Conservation (phyloP, 2,329 filamentous ascomycete species). For the Immersiporthe knoxdaviesiana region DNA sequence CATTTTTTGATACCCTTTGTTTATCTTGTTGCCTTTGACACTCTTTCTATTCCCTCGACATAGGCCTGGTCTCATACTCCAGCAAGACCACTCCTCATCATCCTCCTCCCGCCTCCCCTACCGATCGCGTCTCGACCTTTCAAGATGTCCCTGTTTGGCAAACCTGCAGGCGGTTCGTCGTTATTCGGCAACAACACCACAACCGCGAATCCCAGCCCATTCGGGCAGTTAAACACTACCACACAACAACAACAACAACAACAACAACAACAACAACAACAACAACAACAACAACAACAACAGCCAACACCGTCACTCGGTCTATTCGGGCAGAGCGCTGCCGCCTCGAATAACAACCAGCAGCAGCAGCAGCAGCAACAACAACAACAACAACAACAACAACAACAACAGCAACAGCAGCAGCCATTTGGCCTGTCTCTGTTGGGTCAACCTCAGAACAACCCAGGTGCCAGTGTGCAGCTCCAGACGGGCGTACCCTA, state of each 20-base stretch:
- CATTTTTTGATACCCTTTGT: constrained; percentile 30
- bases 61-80: not conserved
- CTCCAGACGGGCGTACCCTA: constrained; percentile 50
- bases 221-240: constrained; percentile 33
- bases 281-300: constrained; percentile 38
- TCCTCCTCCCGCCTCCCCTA: not conserved
- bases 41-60: no score
- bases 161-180: constrained; percentile 33
- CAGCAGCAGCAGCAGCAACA: constrained; percentile 41
- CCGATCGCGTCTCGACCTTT: not conserved
- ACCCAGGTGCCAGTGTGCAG: constrained; percentile 49
- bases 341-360: constrained; percentile 42
- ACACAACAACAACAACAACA: constrained; percentile 37
- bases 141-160: constrained; percentile 27
- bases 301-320: constrained; percentile 36
- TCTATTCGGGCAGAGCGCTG: constrained; percentile 44
- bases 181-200: constrained; percentile 32
- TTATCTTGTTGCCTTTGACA: constrained; percentile 15
- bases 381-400: constrained; percentile 35
- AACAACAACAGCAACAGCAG: constrained; percentile 42
- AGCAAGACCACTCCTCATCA: not conserved
- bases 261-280: no score
- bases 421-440: constrained; percentile 37
- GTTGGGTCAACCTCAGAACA: constrained; percentile 34
- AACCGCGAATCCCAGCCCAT: constrained; percentile 29